Conservation (phyloP, 495 filamentous ascomycete genomes). For the Penicillium parvum region DNA sequence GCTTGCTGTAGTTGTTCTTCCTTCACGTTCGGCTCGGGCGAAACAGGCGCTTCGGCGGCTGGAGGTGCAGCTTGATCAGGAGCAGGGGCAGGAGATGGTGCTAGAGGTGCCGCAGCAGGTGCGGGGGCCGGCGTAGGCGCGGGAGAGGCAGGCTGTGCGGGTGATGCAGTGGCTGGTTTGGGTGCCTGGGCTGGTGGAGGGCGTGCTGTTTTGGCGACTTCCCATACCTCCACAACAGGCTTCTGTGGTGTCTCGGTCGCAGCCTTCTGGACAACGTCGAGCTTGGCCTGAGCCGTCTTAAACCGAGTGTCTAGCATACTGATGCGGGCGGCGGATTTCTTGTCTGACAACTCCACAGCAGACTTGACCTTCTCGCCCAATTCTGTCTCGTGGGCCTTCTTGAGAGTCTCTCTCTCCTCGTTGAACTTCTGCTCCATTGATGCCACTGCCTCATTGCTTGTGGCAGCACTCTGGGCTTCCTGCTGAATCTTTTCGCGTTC, state of each 20-base stretch:
- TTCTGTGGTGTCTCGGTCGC: constrained; percentile 77
- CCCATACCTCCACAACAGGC: constrained; percentile 81
- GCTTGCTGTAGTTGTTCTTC: background rate
- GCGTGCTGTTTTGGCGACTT: constrained; percentile 67
- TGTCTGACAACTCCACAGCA: constrained; percentile 45
- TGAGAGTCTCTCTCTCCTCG: constrained; percentile 59
- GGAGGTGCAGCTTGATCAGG: constrained; percentile 14
- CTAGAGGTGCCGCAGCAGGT: constrained; percentile 12
- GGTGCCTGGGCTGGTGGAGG: constrained; percentile 44
- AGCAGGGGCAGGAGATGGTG: constrained; percentile 7
- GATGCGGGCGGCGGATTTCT: constrained; percentile 64
- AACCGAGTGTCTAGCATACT: constrained; percentile 75
- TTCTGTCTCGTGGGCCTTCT: constrained; percentile 46
- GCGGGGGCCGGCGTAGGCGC: constrained; percentile 21
- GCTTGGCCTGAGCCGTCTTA: constrained; percentile 60
- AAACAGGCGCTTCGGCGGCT: background rate
- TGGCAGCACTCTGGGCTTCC: constrained; percentile 29
- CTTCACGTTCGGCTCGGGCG: background rate
- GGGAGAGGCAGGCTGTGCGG: constrained; percentile 28
- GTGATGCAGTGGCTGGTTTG: constrained; percentile 30
- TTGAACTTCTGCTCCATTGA: constrained; percentile 47
- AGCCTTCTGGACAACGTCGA: constrained; percentile 73
- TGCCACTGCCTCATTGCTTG: constrained; percentile 10
- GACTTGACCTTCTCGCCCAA: constrained; percentile 42
- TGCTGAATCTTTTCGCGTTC: constrained; percentile 56